These are phyloP conservation scores for Aspergillus fumigatus DNA, from an alignment of 2,329 filamentous ascomycete genomes.

Conservation along the genomic window DNA sequence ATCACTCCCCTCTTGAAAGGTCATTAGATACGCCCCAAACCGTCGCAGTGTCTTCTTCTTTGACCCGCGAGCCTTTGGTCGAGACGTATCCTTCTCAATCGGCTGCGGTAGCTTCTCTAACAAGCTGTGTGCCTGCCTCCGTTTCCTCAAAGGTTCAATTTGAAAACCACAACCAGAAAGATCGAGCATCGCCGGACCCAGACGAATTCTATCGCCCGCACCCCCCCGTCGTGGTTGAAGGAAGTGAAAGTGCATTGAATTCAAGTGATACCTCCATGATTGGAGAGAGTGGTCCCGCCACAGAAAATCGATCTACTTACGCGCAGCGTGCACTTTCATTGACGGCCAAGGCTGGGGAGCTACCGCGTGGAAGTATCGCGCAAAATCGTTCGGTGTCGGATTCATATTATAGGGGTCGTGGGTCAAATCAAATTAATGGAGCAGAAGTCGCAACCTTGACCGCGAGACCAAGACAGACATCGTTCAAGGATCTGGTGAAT, in stretches of 20 bases:
- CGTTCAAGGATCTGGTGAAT: constrained; percentile 75
- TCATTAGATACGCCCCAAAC: constrained; percentile 26
- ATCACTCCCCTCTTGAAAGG: constrained; percentile 15
- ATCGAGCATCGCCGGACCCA: constrained; percentile 39
- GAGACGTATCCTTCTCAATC: constrained; percentile 6
- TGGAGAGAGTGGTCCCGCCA: constrained; percentile 20
- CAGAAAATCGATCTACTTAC: constrained; percentile 11
- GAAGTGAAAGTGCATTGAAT: constrained; percentile 20
- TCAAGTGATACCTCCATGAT: constrained; percentile 15
- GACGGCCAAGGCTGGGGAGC: constrained; percentile 22
- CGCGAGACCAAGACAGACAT: constrained; percentile 51
- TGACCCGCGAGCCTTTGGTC: constrained; percentile 12
- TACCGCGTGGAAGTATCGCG: constrained; percentile 18
- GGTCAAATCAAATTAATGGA: constrained; percentile 16
- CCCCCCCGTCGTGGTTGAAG: constrained; percentile 30
- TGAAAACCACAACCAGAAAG: constrained; percentile 16
- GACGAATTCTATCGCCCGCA: constrained; percentile 51
- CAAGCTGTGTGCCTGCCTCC: constrained; percentile 2
- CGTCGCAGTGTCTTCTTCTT: constrained; percentile 17
- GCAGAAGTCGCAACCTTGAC: constrained; percentile 11
- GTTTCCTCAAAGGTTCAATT: constrained; percentile 8
- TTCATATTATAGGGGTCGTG: constrained; percentile 19
- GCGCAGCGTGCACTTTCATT: constrained; percentile 22
- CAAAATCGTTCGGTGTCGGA: constrained; percentile 32
- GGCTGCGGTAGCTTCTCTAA: not conserved